Percentiles rank a stretch among this genome's conserved stretches.
Conservation (phyloP, 2,329 filamentous ascomycete species). For the Aspergillus puulaauensis region DNA sequence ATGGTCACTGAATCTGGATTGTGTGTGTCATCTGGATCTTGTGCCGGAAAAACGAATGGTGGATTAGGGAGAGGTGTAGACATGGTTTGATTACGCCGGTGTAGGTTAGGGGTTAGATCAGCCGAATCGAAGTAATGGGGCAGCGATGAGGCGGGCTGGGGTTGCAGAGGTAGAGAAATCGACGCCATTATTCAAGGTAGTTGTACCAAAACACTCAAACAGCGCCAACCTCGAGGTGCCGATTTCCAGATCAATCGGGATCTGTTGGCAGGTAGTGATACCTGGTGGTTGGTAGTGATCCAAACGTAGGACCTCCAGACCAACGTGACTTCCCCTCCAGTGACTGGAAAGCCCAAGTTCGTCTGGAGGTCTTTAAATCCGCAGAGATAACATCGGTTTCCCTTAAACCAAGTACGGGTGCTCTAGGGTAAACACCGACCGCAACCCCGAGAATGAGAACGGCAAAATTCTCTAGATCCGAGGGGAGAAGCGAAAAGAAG, state of each 20-base stretch:
- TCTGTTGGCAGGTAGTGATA: conserved; percentile 4
- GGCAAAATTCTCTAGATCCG: background rate
- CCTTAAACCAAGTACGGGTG: background rate
- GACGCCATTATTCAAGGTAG: conserved; percentile 32
- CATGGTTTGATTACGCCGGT: conserved; percentile 29
- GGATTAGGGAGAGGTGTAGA: conserved; percentile 55
- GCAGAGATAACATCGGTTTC: conserved; percentile 22
- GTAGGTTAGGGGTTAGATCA: conserved; percentile 16
- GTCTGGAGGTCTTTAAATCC: conserved; percentile 28
- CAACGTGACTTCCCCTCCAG: conserved; percentile 23
- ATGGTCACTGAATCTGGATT: conserved; percentile 46
- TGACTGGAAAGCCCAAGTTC: conserved; percentile 24
- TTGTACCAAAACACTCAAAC: conserved; percentile 3
- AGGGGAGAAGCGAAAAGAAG: conserved; percentile 2
- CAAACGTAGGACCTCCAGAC: conserved; percentile 29
- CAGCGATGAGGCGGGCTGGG: conserved; percentile 26
- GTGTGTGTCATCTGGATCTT: conserved; percentile 31
- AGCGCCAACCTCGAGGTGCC: conserved; percentile 1
- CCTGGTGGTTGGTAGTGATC: conserved; percentile 17
- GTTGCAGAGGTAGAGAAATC: conserved; percentile 36
- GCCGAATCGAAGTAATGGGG: conserved; percentile 28
- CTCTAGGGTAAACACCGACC: background rate
- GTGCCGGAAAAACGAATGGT: conserved; percentile 62
- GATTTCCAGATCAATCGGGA: conserved; percentile 1
- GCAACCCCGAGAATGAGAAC: background rate